Base-by-base conservation (phyloP, 352 stramenopile species). In the Phytophthora pisi region DNA sequence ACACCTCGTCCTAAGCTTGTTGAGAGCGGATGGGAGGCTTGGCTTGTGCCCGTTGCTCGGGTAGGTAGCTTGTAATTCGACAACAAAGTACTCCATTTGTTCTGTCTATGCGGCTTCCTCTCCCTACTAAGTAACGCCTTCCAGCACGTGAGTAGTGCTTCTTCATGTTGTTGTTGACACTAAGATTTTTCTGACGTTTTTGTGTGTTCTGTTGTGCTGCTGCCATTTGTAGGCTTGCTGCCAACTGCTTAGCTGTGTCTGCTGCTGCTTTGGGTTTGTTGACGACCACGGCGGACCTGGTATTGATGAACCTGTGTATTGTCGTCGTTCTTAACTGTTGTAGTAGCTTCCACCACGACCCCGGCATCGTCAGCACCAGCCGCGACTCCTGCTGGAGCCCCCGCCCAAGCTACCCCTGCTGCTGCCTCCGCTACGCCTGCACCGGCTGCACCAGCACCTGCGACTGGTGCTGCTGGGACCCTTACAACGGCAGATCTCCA, bases 401-500 rank as follows among this genome's bases (percentile, higher is more conserved):
- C 56, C n/a, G 16, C 66, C 2, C 52, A 59, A 26, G 11, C 51
- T 58, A 15, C 65, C 13, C 15, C 61, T 13, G 28, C 57, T 46
- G 9, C 31, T 54, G 20, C 75, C 20, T 51, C 64, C 7, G 31
- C 65, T 40, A 57, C 61, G 11, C 13, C 58, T 3, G n/a, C 63
- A 9, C 20, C 66, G 36, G 51, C 75, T 38, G 42, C 61, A n/a
- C 13, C 57, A 4, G n/a, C 65, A 11, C 20, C 66, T 42, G 51
- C 75, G 30, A 34, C 59, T 49, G 40, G 57, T 38, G 56, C 60
- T 30, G 46, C 68, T 42, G 62, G 72, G 55, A 73, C 61, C n/a
- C 50, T 97, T 68, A 96, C 88, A 7, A 85, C 87, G 2, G 91
- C 82, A 16, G 90, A 97, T 62, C 67, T 97, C 0, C 87, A 96